Evolutionary conservation across 805 yeast species (phyloP), one percentile per base, ranked within the genome.

Genomic region (Spencermartinsiella europaea): DNA sequence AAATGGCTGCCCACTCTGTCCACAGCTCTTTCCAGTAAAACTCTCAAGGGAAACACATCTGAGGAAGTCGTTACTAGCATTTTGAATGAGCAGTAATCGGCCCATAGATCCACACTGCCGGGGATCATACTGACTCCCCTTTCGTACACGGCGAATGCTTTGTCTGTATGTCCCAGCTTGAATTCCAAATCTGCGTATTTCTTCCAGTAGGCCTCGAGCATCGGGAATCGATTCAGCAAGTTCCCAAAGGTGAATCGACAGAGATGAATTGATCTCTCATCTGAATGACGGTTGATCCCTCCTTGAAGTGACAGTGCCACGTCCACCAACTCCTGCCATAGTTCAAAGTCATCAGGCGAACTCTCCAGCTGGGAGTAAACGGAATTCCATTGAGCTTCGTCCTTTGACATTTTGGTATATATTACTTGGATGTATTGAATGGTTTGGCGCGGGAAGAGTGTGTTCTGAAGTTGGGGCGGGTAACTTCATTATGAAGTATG

Each of bases 1-100:
- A 86, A 93, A 49, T 89, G 85, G 28, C 65, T 55, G 0, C 96
- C 97, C 37, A 84, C 73, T 12, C 64, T 50, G 3, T 56, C 52
- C 2, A 75, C 60, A 0, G 83, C 91, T 0, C 66, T 63, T 12
- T 67, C 63, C 53, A 83, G 83, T 21, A 57, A 40, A 33, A 40
- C 48, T 21, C 58, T 47, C 15, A 59, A 49, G 7, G 35, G 39
- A 4, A 48, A 54, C 2, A 53, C 51, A 34, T 49, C 44, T 5
- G 21, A 22, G 21, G 53, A 47, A 8, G 57, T 54, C 33, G 56
- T 25, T 47, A n/a, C 58, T 55, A 51, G 54, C 46, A 59, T 44
- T 34, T 56, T 54, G 51, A 70, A 70, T n/a, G 55, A 42, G 34
- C 66, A 53, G 44, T 69, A 71, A 14, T 56, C 50, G 3, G 65